These are phyloP conservation scores for Coemansia sp. DNA, from an alignment of 192 early-diverging fungal species.

Conservation along the genomic window DNA sequence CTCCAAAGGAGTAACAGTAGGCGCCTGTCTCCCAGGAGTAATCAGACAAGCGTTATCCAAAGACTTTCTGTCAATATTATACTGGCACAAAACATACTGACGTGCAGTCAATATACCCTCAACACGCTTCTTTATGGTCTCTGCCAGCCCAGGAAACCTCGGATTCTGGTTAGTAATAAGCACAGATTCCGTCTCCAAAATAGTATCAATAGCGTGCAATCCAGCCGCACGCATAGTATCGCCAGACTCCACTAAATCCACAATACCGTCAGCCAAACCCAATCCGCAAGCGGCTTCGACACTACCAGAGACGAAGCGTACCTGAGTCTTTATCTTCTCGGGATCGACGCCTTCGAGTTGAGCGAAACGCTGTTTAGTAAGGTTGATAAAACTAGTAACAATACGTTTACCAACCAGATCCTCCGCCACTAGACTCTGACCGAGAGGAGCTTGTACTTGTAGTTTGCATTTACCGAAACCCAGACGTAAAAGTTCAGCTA, in stretches of 20 bases:
- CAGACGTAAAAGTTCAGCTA: slow-evolving; percentile 68
- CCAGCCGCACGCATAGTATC: slow-evolving; percentile 99
- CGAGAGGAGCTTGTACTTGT: slow-evolving; percentile 87
- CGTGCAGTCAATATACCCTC: slow-evolving; percentile 89
- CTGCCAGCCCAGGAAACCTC: slow-evolving; percentile 74
- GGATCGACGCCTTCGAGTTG: slow-evolving; percentile 71
- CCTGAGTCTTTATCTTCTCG: slow-evolving; percentile 62
- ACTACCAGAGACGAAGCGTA: slow-evolving; percentile 89
- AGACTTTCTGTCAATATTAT: slow-evolving; percentile 77
- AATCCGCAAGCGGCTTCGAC: slow-evolving; percentile 97
- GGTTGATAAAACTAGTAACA: slow-evolving; percentile 87
- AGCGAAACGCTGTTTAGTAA: slow-evolving; percentile 71
- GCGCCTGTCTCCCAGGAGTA: slow-evolving; percentile 92
- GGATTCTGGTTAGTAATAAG: slow-evolving; percentile 84
- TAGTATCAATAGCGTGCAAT: slow-evolving; percentile 85
- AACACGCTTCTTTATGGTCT: slow-evolving; percentile 81
- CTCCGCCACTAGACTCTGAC: slow-evolving; percentile 44
- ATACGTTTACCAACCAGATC: slow-evolving; percentile 91
- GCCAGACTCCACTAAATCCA: slow-evolving; percentile 84
- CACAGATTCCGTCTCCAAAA: slow-evolving; percentile 86
- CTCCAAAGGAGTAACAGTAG: slow-evolving; percentile 86
- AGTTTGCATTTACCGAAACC: slow-evolving; percentile 96
- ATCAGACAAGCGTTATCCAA: slow-evolving; percentile 70
- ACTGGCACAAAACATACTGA: slow-evolving; percentile 86
- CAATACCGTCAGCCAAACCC: slow-evolving; percentile 96